Conservation (phyloP, 2,329 filamentous ascomycete genomes). For the Stromatinia cepivora region DNA sequence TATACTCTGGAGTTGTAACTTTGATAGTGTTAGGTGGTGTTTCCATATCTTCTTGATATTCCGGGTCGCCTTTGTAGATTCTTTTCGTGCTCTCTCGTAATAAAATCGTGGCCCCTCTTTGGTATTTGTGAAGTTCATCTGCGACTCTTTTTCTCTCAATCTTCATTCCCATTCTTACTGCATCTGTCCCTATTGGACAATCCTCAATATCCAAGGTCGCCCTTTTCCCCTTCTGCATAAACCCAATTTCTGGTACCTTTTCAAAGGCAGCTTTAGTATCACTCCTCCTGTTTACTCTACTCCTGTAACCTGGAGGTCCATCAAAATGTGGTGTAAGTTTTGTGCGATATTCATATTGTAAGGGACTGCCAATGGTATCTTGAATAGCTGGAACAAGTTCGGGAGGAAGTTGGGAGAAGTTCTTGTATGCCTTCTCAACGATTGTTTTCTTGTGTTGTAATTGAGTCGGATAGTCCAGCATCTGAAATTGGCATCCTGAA, state of each 20-base stretch:
- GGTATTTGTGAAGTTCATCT: slow-evolving; percentile 69
- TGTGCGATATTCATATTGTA: slow-evolving; percentile 92
- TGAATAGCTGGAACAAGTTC: slow-evolving; percentile 72
- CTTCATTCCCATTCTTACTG: slow-evolving; percentile 76
- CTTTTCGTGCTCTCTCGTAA: slow-evolving; percentile 82
- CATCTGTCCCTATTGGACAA: slow-evolving; percentile 90
- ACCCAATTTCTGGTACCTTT: slow-evolving; percentile 78
- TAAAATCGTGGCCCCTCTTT: slow-evolving; percentile 81
- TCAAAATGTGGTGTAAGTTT: slow-evolving; percentile 98
- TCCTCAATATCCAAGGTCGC: slow-evolving; percentile 92
- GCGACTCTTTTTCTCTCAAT: slow-evolving; percentile 76
- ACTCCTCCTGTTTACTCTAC: slow-evolving; percentile 49
- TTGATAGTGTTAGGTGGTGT: slow-evolving; percentile 37
- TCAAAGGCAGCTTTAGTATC: slow-evolving; percentile 58
- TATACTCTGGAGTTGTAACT: slow-evolving; percentile 50
- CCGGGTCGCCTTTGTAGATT: slow-evolving; percentile 49
- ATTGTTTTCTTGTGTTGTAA: slow-evolving; percentile 80
- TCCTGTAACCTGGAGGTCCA: slow-evolving; percentile 59
- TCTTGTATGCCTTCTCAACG: slow-evolving; percentile 85
- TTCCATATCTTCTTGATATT: slow-evolving; percentile 36
- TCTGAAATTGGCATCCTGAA: slow-evolving; percentile 95
- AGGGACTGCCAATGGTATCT: slow-evolving; percentile 85
- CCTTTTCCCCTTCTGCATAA: slow-evolving; percentile 80
- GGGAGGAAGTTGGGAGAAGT: slow-evolving; percentile 82
- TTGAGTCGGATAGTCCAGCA: slow-evolving; percentile 87